Conservation (phyloP, 148 eudicot genomes). For the Mesembryanthemum crystallinum region DNA sequence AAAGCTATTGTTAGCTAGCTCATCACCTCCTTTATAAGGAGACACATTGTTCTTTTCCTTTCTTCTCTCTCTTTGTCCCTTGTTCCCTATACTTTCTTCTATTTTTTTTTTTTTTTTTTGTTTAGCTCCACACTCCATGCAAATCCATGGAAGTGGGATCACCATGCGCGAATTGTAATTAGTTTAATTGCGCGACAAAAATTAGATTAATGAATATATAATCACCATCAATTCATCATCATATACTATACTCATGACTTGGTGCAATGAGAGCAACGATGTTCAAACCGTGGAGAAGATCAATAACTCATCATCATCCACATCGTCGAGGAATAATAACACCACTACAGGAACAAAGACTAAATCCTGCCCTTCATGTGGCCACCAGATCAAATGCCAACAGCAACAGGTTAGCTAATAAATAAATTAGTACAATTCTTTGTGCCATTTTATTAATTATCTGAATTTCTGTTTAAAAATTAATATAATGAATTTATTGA, state of each 20-base stretch:
- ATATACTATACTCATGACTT: slow-evolving; percentile 37
- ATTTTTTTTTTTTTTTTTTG: not conserved
- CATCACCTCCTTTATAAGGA: slow-evolving; percentile 19
- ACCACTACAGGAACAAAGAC: not conserved
- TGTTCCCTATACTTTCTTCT: too few relatives aligned
- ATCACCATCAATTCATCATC: not conserved
- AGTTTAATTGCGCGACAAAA: not conserved
- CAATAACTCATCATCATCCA: slow-evolving; percentile 25
- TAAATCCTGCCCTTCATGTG: slow-evolving; percentile 61
- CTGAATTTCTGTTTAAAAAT: not conserved
- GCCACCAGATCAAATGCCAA: slow-evolving; percentile 48
- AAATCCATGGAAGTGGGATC: too few relatives aligned
- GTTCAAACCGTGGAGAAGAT: slow-evolving; percentile 28
- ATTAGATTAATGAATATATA: not conserved
- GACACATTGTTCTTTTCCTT: slow-evolving; percentile 18
- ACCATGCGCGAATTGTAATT: not conserved
- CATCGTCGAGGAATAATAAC: slow-evolving; percentile 10
- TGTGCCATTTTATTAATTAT: not conserved
- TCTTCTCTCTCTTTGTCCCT: too few relatives aligned
- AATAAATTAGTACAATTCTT: too few relatives aligned
- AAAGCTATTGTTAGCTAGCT: slow-evolving; percentile 27
- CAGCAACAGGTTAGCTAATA: slow-evolving; percentile 42
- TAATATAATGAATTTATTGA: not conserved
- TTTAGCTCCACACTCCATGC: not conserved
- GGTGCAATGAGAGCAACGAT: slow-evolving; percentile 40